These are phyloP conservation scores for Stachybotrys elegans DNA, from an alignment of 2,329 filamentous ascomycete genomes.

Conservation along the genomic window DNA sequence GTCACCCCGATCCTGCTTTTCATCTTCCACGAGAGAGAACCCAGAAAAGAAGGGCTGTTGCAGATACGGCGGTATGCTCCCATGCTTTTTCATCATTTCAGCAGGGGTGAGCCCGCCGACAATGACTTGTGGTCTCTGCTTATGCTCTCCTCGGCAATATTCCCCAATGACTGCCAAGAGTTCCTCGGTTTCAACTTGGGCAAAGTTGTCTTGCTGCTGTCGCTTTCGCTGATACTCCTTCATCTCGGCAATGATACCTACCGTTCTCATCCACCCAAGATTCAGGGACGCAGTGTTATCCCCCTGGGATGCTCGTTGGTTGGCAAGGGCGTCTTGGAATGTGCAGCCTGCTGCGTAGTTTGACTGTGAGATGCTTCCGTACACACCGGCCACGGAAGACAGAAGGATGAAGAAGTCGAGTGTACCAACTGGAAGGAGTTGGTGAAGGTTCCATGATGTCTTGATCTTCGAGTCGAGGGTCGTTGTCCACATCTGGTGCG, in stretches of 20 bases:
- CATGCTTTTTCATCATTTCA: constrained; percentile 9
- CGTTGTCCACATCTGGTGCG: constrained; percentile 14
- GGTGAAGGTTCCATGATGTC: constrained; percentile 25
- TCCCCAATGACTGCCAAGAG: constrained; percentile 1
- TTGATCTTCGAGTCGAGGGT: constrained; percentile 25
- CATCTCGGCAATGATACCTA: constrained; percentile 19
- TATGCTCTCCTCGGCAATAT: not conserved
- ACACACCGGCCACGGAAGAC: constrained; percentile 27
- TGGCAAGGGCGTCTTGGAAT: constrained; percentile 22
- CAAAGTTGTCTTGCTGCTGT: not conserved
- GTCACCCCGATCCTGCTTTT: not conserved
- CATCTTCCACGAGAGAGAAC: not conserved
- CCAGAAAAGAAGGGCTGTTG: not conserved
- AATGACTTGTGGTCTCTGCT: no score
- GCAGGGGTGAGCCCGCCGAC: constrained; percentile 14
- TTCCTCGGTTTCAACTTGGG: constrained; percentile 6
- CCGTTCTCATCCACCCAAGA: constrained; percentile 14
- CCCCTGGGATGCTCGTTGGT: constrained; percentile 7
- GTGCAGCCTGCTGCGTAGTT: constrained; percentile 33
- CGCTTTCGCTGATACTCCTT: constrained; percentile 2
- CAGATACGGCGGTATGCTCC: constrained; percentile 7
- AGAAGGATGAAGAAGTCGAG: constrained; percentile 34
- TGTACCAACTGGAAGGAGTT: not conserved
- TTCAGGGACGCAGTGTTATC: constrained; percentile 8
- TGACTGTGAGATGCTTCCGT: constrained; percentile 26